phyloP scores from a whole-genome alignment of 176 grass and related monocot genomes.

The Oryza punctata region DNA sequence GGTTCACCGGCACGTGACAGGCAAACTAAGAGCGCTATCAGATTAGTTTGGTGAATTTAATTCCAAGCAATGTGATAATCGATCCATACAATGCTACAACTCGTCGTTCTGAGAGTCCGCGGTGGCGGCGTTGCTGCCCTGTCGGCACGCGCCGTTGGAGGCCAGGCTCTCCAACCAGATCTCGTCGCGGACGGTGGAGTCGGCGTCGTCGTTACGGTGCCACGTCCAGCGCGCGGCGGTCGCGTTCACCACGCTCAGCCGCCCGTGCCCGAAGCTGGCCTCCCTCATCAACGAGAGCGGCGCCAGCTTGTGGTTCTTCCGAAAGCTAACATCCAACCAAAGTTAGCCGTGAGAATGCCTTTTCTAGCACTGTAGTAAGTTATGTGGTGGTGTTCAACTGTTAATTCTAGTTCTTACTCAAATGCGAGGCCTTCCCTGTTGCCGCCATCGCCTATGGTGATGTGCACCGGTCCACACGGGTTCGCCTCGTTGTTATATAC shows the following conservation, averaged over 20 bases:
- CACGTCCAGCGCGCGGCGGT: slow-evolving; percentile 81
- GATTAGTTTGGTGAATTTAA: background rate
- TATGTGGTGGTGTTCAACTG: background rate
- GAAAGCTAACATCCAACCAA: slow-evolving; percentile 47
- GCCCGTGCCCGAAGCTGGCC: slow-evolving; percentile 89
- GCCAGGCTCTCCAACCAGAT: slow-evolving; percentile 73
- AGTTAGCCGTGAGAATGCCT: background rate
- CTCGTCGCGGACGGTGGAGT: slow-evolving; percentile 63
- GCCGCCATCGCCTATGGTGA: slow-evolving; percentile 94
- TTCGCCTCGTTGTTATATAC: slow-evolving; percentile 63
- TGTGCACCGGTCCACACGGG: slow-evolving; percentile 72
- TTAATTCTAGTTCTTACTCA: slow-evolving; percentile 53
- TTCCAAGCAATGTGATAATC: background rate
- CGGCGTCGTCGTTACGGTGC: slow-evolving; percentile 86
- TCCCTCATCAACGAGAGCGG: slow-evolving; percentile 61
- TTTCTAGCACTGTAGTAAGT: background rate
- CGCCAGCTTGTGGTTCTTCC: slow-evolving; percentile 66
- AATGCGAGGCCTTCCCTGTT: slow-evolving; percentile 98
- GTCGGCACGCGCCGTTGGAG: slow-evolving; percentile 35
- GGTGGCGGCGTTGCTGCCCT: too few relatives aligned
- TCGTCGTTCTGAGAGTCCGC: slow-evolving; percentile 17
- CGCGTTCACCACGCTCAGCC: slow-evolving; percentile 65
- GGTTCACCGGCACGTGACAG: background rate
- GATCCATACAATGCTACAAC: slow-evolving; percentile 31
- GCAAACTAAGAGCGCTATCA: background rate